phyloP scores from a whole-genome alignment of 2,329 filamentous ascomycete genomes.

The Talaromyces sp. region DNA sequence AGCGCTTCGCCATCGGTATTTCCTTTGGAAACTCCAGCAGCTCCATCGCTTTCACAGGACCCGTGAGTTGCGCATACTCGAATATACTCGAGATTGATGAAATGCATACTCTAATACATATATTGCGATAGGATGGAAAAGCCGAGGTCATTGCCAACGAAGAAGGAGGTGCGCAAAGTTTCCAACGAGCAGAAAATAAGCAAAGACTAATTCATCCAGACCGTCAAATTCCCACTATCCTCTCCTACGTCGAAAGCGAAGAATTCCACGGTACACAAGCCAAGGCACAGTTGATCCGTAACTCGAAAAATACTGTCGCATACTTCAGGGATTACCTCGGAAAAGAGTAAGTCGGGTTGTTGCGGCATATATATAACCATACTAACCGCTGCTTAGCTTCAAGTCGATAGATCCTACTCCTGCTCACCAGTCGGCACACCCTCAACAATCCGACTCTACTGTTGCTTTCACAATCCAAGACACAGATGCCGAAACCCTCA shows the following conservation, averaged over 20 bases:
- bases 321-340: constrained; percentile 96
- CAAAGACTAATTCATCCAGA: constrained; percentile 54
- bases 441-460: constrained; percentile 67
- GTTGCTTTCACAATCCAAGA: constrained; percentile 85
- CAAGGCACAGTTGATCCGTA: constrained; percentile 89
- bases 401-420: constrained; percentile 95
- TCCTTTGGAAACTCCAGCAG: constrained; percentile 98
- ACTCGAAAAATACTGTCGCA: constrained; percentile 87
- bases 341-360: constrained; percentile 65
- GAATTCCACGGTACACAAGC: constrained; percentile 96
- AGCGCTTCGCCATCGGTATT: constrained; percentile 80
- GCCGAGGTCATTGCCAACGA: constrained; percentile 98
- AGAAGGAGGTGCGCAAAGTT: constrained; percentile 71
- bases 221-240: constrained; percentile 90
- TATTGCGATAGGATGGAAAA: constrained; percentile 69
- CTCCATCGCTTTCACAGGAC: constrained; percentile 85
- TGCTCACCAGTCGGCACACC: constrained; percentile 90
- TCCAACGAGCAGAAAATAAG: not conserved
- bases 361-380: constrained; percentile 7
- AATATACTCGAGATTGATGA: not conserved
- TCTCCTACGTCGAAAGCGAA: constrained; percentile 94
- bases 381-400: constrained; percentile 55
- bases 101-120: not conserved
- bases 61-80: constrained; percentile 42
- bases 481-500: constrained; percentile 62